A percentile compares a stretch with the other conserved stretches of the same genome.
Conservation (phyloP, 2,329 filamentous ascomycete species). For the Xylariaceae sp. region DNA sequence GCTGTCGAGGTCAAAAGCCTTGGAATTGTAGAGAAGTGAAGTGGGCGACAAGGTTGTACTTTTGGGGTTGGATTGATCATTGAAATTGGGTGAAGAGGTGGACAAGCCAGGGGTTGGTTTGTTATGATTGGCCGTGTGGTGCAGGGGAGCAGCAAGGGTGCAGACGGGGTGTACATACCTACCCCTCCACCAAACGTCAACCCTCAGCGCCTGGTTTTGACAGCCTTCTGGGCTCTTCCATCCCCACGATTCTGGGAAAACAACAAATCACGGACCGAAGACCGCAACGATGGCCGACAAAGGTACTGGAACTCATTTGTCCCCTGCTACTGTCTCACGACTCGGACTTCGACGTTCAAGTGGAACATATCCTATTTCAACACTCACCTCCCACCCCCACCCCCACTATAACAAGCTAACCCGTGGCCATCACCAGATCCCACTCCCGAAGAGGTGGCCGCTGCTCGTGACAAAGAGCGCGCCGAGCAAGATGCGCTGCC, state of each 20-base stretch:
- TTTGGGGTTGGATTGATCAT: neutral
- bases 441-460: slow-evolving; percentile 55
- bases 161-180: neutral
- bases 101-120: too few relatives aligned
- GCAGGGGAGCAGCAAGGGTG: neutral
- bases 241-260: neutral
- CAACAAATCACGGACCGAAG: neutral
- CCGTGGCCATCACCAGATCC: slow-evolving; percentile 40
- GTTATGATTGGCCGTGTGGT: neutral
- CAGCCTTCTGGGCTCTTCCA: slow-evolving; percentile 22
- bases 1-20: neutral
- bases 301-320: slow-evolving; percentile 4
- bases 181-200: slow-evolving; percentile 1
- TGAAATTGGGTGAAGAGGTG: neutral
- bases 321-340: too few relatives aligned
- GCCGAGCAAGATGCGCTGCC: slow-evolving; percentile 88
- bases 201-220: slow-evolving; percentile 4
- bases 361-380: neutral
- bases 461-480: slow-evolving; percentile 67
- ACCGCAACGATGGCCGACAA: slow-evolving; percentile 23
- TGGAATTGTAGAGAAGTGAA: neutral
- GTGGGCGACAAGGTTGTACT: neutral
- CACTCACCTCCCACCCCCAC: neutral
- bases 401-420: slow-evolving; percentile 6
- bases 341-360: neutral